Evolutionary conservation across 768 basidiomycete genomes (phyloP).

Genomic region (Suillus americanus): DNA sequence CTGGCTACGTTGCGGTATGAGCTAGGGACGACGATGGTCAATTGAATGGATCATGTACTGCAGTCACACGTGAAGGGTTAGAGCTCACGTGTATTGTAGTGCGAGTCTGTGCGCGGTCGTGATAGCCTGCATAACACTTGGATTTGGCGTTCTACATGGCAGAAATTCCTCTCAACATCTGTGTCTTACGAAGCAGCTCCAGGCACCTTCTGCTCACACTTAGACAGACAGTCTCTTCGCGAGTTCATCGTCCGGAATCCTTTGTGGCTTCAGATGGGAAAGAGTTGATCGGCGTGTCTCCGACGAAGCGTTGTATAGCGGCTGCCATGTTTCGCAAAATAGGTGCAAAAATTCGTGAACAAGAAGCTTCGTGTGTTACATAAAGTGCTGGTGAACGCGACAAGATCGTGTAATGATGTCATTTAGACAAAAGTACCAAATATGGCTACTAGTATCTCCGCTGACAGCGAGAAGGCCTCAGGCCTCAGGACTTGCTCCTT

Average conservation of each 20-base stretch:
- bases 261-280: constrained; percentile 19
- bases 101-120: constrained; percentile 1
- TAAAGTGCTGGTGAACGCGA: neutral
- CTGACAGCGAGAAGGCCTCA: neutral
- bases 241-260: constrained; percentile 24
- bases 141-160: neutral
- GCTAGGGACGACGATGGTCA: neutral
- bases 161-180: constrained; percentile 10
- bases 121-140: constrained; percentile 10
- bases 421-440: neutral
- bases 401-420: neutral
- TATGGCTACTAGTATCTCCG: neutral
- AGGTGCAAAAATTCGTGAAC: neutral
- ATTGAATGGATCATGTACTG: neutral
- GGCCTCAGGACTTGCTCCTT: too few relatives aligned
- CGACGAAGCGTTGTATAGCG: constrained; percentile 25
- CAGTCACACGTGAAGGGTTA: neutral
- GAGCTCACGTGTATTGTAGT: neutral
- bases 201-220: constrained; percentile 13
- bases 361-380: neutral
- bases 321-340: neutral
- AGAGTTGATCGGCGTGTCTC: constrained; percentile 25
- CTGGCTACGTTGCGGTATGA: neutral
- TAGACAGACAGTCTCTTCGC: constrained; percentile 14
- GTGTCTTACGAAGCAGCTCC: constrained; percentile 28